These are phyloP conservation scores for Raffaelea albimanens DNA, from an alignment of 2,329 filamentous ascomycete genomes.

Conservation along the genomic window DNA sequence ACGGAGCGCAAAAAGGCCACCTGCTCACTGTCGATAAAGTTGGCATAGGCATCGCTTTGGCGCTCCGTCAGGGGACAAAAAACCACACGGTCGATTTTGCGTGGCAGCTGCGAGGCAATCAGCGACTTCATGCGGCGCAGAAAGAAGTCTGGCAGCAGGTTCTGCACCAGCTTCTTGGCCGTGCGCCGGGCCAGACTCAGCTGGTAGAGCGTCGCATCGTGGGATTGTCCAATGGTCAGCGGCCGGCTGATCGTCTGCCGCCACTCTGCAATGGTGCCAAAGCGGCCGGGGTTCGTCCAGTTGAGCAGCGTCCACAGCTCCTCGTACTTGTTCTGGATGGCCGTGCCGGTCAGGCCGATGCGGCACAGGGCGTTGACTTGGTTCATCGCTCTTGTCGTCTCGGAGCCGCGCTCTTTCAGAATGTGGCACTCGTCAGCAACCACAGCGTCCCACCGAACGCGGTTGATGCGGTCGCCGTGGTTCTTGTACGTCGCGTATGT, in stretches of 20 bases:
- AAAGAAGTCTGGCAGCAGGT: conserved; percentile 83
- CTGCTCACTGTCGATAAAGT: conserved; percentile 64
- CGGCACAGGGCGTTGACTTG: conserved; percentile 84
- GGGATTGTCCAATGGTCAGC: conserved; percentile 78
- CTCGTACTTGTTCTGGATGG: conserved; percentile 96
- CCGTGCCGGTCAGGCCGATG: conserved; percentile 88
- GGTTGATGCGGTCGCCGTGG: conserved; percentile 64
- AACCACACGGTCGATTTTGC: conserved; percentile 88
- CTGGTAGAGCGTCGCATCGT: conserved; percentile 78
- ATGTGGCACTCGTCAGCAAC: conserved; percentile 90
- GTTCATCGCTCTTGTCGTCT: conserved; percentile 78
- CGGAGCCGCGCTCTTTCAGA: conserved; percentile 71
- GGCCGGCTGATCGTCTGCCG: conserved; percentile 67
- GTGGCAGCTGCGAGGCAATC: conserved; percentile 85
- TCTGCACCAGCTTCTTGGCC: conserved; percentile 74
- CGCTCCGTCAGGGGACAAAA: conserved; percentile 84
- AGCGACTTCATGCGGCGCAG: conserved; percentile 85
- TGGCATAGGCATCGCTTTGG: conserved; percentile 75
- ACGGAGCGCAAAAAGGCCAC: conserved; percentile 60
- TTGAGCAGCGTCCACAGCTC: conserved; percentile 94
- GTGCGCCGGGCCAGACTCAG: conserved; percentile 73
- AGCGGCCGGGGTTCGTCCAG: conserved; percentile 82
- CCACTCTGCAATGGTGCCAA: conserved; percentile 63
- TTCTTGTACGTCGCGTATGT: conserved; percentile 89
- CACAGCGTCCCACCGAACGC: conserved; percentile 84